These are phyloP conservation scores for Annona squamosa DNA, from an alignment of 164 flowering plant genomes.

Conservation along the genomic window DNA sequence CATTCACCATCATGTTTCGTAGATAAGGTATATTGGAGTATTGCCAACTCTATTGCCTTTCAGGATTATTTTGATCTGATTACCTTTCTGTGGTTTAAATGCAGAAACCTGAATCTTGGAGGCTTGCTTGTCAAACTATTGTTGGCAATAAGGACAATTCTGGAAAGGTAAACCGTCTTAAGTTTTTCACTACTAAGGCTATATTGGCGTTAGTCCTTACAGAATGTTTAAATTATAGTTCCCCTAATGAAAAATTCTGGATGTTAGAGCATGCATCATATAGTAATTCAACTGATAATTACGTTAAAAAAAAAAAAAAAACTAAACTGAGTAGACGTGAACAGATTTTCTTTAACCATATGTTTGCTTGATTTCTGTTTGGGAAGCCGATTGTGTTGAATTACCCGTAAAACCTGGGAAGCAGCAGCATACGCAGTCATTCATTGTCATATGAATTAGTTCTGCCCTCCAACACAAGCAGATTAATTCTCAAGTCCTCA, in stretches of 20 bases:
- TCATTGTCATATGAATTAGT: background rate
- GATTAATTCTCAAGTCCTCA: background rate
- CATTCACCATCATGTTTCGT: background rate
- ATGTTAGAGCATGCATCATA: too few relatives aligned
- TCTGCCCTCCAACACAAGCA: background rate
- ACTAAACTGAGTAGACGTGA: too few relatives aligned
- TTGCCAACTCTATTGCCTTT: background rate
- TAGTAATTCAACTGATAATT: too few relatives aligned
- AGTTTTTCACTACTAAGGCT: background rate
- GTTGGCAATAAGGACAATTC: conserved; percentile 93
- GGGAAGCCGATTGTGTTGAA: too few relatives aligned
- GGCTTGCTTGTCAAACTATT: conserved; percentile 97
- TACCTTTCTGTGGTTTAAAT: background rate
- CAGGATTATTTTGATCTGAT: background rate
- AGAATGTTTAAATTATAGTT: too few relatives aligned
- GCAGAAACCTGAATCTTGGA: conserved; percentile 97
- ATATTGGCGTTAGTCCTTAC: background rate
- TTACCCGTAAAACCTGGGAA: too few relatives aligned
- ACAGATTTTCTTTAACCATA: too few relatives aligned
- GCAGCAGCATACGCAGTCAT: too few relatives aligned
- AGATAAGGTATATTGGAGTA: background rate
- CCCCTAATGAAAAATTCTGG: too few relatives aligned
- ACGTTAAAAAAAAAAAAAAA: too few relatives aligned
- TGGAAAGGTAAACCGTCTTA: conserved; percentile 64
- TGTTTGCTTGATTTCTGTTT: too few relatives aligned